Base-by-base conservation (phyloP, 768 basidiomycete species). In the Tephrocybe sp. region DNA sequence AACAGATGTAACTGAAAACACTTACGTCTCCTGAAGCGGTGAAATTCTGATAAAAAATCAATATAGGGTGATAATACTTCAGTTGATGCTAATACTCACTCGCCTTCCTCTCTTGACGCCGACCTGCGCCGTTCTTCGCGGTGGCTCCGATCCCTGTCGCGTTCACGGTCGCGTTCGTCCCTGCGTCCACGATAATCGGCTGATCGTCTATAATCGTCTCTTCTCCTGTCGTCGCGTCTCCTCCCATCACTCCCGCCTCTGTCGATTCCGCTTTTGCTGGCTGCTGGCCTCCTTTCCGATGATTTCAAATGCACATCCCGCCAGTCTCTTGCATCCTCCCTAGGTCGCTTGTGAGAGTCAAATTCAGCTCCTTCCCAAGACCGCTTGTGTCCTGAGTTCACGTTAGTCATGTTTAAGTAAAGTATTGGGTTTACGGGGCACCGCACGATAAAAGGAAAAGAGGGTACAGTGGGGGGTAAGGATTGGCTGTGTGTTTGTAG, bases 351-450 rank as follows among this genome's bases (percentile, higher is more conserved):
- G 62, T 78, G 63, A 26, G 68, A 62, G 42, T 73, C 75, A 34
- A 68, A 60, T 48, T 75, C 72, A 54, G 59, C 63, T 54, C 79
- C 84, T 62, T 88, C 86, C 84, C 82, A 82, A 57, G 84, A 72
- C 69, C 88, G 86, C 85, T 90, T 90, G 68, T 78, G 75, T 77
- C 88, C 88, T 90, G 88, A 78, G 76, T 84, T 75, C 66, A 83
- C 70, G 81, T 91, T 88, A 90, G 88, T 83, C 86, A 90, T 80
- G 71, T 79, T 78, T 65, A 63, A 58, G 42, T 51, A 60, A 56
- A 53, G 68, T 63, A 72, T 70, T 68, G 61, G 78, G 76, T 77
- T 85, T 86, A 86, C 84, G 75, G 79, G 75, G 79, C 79, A 85
- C 86, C 86, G 85, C 86, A 88, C 85, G 86, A 87, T 86, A 69